Conservation (phyloP, 257 asterid species). For the Petunia secreta region DNA sequence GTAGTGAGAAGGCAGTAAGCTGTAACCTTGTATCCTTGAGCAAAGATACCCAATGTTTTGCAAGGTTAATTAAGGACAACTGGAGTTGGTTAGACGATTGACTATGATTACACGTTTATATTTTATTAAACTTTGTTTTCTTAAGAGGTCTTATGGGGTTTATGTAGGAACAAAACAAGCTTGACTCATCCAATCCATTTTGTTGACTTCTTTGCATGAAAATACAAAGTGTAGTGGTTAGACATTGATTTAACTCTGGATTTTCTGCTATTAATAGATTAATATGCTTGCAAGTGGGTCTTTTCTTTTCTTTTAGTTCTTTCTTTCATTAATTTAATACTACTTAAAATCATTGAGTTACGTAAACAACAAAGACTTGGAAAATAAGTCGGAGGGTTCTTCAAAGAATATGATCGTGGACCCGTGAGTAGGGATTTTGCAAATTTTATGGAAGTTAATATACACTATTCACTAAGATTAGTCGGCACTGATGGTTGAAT, state of each 20-base stretch:
- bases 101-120: neutral
- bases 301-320: neutral
- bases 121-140: neutral
- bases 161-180: slow-evolving; percentile 23
- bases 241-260: slow-evolving; percentile 4
- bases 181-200: slow-evolving; percentile 30
- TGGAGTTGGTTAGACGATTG: slow-evolving; percentile 20
- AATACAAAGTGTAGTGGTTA: slow-evolving; percentile 57
- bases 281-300: neutral
- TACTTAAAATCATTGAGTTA: neutral
- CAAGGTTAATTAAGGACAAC: slow-evolving; percentile 43
- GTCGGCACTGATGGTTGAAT: slow-evolving; percentile 4
- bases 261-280: neutral
- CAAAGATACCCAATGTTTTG: neutral
- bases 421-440: neutral
- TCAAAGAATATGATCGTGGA: neutral
- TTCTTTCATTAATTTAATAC: neutral
- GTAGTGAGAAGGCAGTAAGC: slow-evolving; percentile 44
- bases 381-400: neutral
- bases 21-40: slow-evolving; percentile 41
- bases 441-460: neutral
- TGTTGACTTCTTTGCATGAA: slow-evolving; percentile 60
- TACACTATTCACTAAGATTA: neutral
- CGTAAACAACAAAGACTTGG: slow-evolving; percentile 2
- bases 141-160: slow-evolving; percentile 17